phyloP scores from a whole-genome alignment of 2,329 filamentous ascomycete genomes.

The Aspergillus melleus region DNA sequence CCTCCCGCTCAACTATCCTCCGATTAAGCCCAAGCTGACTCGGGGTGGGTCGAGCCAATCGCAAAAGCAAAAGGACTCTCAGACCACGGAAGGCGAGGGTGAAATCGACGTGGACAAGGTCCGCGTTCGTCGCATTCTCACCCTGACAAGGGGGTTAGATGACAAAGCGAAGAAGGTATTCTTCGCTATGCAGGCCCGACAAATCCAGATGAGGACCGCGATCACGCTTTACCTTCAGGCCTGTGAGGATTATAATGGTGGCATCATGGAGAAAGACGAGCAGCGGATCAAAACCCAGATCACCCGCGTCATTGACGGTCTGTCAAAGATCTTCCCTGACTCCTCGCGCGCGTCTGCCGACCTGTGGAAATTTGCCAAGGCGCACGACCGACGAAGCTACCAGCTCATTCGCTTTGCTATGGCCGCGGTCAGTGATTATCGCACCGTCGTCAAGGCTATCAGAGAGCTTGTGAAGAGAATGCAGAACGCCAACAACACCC shows the following conservation, averaged over 20 bases:
- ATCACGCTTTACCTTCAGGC: constrained; percentile 74
- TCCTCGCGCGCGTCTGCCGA: constrained; percentile 69
- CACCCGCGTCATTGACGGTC: constrained; percentile 69
- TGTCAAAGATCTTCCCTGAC: constrained; percentile 77
- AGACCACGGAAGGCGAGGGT: constrained; percentile 36
- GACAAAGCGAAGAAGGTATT: constrained; percentile 79
- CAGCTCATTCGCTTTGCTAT: constrained; percentile 85
- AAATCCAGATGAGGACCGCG: constrained; percentile 71
- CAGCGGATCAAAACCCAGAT: constrained; percentile 68
- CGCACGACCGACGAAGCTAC: constrained; percentile 86
- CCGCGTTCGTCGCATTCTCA: constrained; percentile 78
- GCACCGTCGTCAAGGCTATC: constrained; percentile 84
- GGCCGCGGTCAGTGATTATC: constrained; percentile 83
- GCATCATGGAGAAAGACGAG: constrained; percentile 69
- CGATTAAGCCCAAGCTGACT: constrained; percentile 57
- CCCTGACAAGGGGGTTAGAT: constrained; percentile 77
- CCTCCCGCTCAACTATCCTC: constrained; percentile 85
- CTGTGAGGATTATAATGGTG: constrained; percentile 90
- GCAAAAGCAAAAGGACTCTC: constrained; percentile 53
- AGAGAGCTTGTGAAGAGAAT: constrained; percentile 85
- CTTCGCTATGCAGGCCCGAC: constrained; percentile 78
- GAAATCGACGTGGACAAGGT: constrained; percentile 59
- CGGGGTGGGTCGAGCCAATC: constrained; percentile 51
- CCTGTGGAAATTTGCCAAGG: constrained; percentile 85
- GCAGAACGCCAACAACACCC: constrained; percentile 63